Base-by-base conservation (phyloP, 2,329 filamentous ascomycete species). In the Neofusicoccum kwambonambiense region DNA sequence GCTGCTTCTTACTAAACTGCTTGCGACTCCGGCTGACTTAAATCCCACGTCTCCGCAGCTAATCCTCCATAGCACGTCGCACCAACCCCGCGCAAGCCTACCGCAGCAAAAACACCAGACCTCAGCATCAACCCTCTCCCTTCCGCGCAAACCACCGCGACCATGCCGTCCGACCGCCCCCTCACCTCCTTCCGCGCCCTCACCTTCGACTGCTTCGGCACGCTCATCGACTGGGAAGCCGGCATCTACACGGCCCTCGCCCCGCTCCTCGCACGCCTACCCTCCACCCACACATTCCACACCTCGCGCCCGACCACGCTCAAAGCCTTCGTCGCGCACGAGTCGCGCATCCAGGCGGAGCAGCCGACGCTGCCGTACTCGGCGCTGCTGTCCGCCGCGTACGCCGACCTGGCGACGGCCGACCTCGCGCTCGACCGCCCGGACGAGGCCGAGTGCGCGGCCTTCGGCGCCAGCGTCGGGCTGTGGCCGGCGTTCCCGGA, bases 131-230 rank as follows among this genome's bases (percentile, higher is more conserved):
- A 54, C 5, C 19, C 47, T 17, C 11, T 27, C 47, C 8, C n/a
- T 9, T 13, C 27, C 47, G 12, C 12, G 5, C n/a, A 13, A 50
- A 13, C 47, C 8, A 2, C 51, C 34, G 1, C 51, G 17, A 49
- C 15, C 19, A 63, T 63, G 61, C 61, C 61, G 15, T 44, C 47
- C 13, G 42, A 49, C 37, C 64, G 34, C 35, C 39, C 61, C 41
- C 72, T 78, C 35, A 76, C 72, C 35, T 72, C 78, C 62, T 84
- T 81, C 73, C 77, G 77, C 27, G 76, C 86, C 66, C 84, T 92
- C 57, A 88, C 87, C 71, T 92, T 93, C 77, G 90, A 94, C 77
- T 87, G 90, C 79, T 93, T 91, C 75, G 90, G 90, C 75, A 94
- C 91, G 0, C 83, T 93, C 3, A 86, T 93, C 66, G 89, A 93